Evolutionary conservation across 768 basidiomycete genomes (phyloP), one percentile per base, ranked within the genome.

Genomic region (Crassisporium funariophilum): DNA sequence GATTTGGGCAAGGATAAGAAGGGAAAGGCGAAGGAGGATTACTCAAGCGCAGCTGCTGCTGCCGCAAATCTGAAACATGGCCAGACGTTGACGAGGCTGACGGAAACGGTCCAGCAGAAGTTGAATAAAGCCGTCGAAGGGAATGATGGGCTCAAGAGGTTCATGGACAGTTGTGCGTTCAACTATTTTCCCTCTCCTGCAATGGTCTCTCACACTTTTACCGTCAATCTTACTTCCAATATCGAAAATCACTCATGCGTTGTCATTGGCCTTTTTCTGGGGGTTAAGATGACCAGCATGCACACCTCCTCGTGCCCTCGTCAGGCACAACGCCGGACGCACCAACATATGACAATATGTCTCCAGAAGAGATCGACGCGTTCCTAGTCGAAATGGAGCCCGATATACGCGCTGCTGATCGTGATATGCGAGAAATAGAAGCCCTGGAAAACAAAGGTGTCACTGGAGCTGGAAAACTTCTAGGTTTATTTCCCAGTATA

Each of bases 321-420:
- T 83, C 87, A n/a, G 82, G 82, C 16, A 71, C 79, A 13, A 62
- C 82, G 12, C 74, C 73, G 1, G 73, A 72, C 12, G 54, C 67
- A 1, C 78, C 83, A 5, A 64, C 81, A 19, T 86, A 85, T 47
- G 79, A 79, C 42, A 75, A 75, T 27, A 83, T 91, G 82, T 74
- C 84, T 0, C 58, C 79, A 0, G 77, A 78, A 46, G 88, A 88
- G 55, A 68, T 91, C 6, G 85, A 88, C 31, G 83, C 84, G 0
- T 74, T 88, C 45, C 65, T 91, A 8, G 65, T 75, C 0, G 90
- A 93, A 58, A 87, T 92, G 83, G 91, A 91, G 53, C 78, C 82
- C 4, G 91, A 93, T 41, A 82, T 92, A 41, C 88, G 90, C 22
- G 79, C 82, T 23, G 90, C 88, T 8, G 91, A 92, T 55, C 79